These are phyloP conservation scores for Brassica nigra DNA, from an alignment of 345 rosid species.

Conservation along the genomic window DNA sequence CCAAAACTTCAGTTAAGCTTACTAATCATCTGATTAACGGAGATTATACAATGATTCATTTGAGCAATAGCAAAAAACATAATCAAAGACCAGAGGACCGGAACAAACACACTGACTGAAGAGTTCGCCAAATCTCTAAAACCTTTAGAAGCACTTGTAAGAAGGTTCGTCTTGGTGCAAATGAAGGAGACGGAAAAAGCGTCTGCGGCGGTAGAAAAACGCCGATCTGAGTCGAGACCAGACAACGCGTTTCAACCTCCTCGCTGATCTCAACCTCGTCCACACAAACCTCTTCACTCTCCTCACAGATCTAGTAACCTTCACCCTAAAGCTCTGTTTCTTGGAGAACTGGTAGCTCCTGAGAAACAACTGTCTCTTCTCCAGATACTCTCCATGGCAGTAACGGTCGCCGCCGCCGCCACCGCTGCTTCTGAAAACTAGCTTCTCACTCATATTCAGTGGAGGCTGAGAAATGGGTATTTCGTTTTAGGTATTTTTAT, in stretches of 20 bases:
- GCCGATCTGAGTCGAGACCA: slow-evolving; percentile 55
- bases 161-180: slow-evolving; percentile 24
- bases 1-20: not conserved
- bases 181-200: slow-evolving; percentile 53
- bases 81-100: not conserved
- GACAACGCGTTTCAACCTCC: slow-evolving; percentile 50
- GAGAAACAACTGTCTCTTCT: slow-evolving; percentile 78
- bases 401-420: not conserved
- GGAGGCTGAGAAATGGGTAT: not conserved
- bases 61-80: not conserved
- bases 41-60: slow-evolving; percentile 14
- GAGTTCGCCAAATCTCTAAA: slow-evolving; percentile 1
- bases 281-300: slow-evolving; percentile 53
- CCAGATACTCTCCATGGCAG: slow-evolving; percentile 45
- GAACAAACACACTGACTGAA: not conserved
- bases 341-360: slow-evolving; percentile 79
- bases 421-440: slow-evolving; percentile 8
- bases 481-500: not conserved
- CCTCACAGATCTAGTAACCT: slow-evolving; percentile 47
- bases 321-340: slow-evolving; percentile 53
- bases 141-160: slow-evolving; percentile 30
- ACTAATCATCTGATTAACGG: not conserved
- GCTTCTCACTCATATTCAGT: slow-evolving; percentile 34
- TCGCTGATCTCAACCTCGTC: slow-evolving; percentile 50
- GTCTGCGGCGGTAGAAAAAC: slow-evolving; percentile 47